Evolutionary conservation across 139 green algal genomes (phyloP).

Genomic region (Chlorella ohadii): DNA sequence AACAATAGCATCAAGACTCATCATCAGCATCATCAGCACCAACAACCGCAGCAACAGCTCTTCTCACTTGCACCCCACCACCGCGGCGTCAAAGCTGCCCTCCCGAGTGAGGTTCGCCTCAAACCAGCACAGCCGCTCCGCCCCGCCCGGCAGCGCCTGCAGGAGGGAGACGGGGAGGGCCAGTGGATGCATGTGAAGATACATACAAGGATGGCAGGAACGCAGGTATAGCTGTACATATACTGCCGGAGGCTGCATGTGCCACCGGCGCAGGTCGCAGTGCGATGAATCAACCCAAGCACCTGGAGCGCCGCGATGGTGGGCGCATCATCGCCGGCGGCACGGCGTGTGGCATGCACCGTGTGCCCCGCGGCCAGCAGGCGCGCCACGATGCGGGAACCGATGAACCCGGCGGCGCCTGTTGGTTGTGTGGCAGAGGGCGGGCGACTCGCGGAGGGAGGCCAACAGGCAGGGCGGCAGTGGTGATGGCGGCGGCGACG

Average conservation of each 20-base stretch:
- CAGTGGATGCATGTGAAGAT: too few relatives aligned
- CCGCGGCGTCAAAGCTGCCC: constrained; percentile 60
- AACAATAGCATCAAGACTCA: too few relatives aligned
- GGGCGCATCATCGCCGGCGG: constrained; percentile 14
- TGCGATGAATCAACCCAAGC: too few relatives aligned
- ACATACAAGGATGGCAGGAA: too few relatives aligned
- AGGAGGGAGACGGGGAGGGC: too few relatives aligned
- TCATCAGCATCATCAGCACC: too few relatives aligned
- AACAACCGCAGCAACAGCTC: too few relatives aligned
- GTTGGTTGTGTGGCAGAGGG: background rate
- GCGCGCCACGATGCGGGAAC: constrained; percentile 51
- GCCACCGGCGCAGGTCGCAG: too few relatives aligned
- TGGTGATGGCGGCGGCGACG: background rate
- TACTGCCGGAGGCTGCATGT: too few relatives aligned
- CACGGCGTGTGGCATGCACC: constrained; percentile 53
- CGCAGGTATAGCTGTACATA: too few relatives aligned
- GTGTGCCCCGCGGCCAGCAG: constrained; percentile 65
- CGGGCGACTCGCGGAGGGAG: background rate
- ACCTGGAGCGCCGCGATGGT: constrained; percentile 30
- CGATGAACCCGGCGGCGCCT: constrained; percentile 49
- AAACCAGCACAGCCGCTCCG: constrained; percentile 37
- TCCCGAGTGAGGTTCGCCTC: constrained; percentile 47
- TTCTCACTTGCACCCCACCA: constrained; percentile 38
- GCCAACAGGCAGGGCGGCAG: background rate
- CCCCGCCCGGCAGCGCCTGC: constrained; percentile 50